These are phyloP conservation scores for Tricholoma terreum DNA, from an alignment of 768 basidiomycete species.

Conservation along the genomic window DNA sequence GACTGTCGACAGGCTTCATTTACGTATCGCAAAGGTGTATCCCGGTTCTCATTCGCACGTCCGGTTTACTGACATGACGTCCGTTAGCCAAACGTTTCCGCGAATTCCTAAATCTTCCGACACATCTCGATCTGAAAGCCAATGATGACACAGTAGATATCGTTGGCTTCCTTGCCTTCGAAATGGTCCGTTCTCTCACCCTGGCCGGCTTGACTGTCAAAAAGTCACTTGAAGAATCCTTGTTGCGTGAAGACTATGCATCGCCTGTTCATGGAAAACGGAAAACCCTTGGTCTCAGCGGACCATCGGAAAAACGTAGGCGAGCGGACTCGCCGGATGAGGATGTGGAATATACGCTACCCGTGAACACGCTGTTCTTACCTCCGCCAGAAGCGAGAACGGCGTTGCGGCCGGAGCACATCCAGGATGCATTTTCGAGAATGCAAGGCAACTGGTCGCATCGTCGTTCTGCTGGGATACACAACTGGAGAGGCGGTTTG, in stretches of 20 bases:
- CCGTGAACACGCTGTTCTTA: slow-evolving; percentile 73
- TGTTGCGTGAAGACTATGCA: slow-evolving; percentile 61
- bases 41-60: background rate
- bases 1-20: slow-evolving; percentile 97
- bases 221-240: slow-evolving; percentile 70
- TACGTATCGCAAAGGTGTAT: slow-evolving; percentile 90
- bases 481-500: slow-evolving; percentile 86
- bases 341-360: slow-evolving; percentile 60
- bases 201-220: slow-evolving; percentile 85
- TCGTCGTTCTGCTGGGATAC: slow-evolving; percentile 79
- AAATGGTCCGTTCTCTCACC: slow-evolving; percentile 93
- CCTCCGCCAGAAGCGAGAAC: slow-evolving; percentile 80
- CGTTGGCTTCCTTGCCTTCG: slow-evolving; percentile 95
- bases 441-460: slow-evolving; percentile 89
- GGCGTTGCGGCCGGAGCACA: slow-evolving; percentile 78
- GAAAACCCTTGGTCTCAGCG: slow-evolving; percentile 48
- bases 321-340: slow-evolving; percentile 60
- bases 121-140: slow-evolving; percentile 82
- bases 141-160: slow-evolving; percentile 96
- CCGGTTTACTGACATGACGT: background rate
- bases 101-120: slow-evolving; percentile 87
- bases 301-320: slow-evolving; percentile 49
- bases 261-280: slow-evolving; percentile 70
- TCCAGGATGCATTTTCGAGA: slow-evolving; percentile 85
- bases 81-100: slow-evolving; percentile 87